phyloP scores from a whole-genome alignment of 2,329 filamentous ascomycete species.

The Celoporthe dispersa region DNA sequence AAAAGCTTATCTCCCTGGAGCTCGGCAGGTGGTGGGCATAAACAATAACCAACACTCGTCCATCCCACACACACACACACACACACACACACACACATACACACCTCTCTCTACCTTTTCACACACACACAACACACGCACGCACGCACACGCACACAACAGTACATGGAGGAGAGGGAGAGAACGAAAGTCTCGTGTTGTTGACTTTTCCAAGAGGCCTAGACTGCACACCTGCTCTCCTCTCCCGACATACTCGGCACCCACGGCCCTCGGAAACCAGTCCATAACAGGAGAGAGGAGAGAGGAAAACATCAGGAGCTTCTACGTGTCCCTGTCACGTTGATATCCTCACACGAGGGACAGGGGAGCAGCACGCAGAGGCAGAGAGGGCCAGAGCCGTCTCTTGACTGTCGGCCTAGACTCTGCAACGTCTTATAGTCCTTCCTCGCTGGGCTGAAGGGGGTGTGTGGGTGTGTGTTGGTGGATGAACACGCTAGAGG shows the following conservation, averaged over 20 bases:
- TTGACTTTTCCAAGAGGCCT: constrained; percentile 15
- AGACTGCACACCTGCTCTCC: background rate
- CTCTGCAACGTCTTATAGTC: constrained; percentile 2
- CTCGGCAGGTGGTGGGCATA: constrained; percentile 29
- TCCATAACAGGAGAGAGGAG: background rate
- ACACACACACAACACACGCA: constrained; percentile 17
- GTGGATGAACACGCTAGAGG: constrained; percentile 22
- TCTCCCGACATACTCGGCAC: background rate
- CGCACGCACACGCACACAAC: background rate
- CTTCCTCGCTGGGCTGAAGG: constrained; percentile 24
- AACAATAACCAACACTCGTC: constrained; percentile 26
- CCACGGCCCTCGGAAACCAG: constrained; percentile 7
- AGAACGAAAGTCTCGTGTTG: constrained; percentile 4
- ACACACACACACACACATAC: constrained; percentile 1
- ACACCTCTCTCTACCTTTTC: no score
- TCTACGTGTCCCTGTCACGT: background rate
- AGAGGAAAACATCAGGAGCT: background rate
- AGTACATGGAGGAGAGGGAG: background rate
- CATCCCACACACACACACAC: constrained; percentile 21
- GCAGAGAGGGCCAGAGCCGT: background rate
- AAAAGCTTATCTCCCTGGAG: constrained; percentile 27
- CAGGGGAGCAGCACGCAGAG: background rate
- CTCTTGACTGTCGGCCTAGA: constrained; percentile 5
- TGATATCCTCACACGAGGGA: background rate
- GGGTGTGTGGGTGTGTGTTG: constrained; percentile 9